Evolutionary conservation across 805 yeast genomes (phyloP), one percentile per base, ranked within the genome.

Genomic region (Torulaspora quercuum): DNA sequence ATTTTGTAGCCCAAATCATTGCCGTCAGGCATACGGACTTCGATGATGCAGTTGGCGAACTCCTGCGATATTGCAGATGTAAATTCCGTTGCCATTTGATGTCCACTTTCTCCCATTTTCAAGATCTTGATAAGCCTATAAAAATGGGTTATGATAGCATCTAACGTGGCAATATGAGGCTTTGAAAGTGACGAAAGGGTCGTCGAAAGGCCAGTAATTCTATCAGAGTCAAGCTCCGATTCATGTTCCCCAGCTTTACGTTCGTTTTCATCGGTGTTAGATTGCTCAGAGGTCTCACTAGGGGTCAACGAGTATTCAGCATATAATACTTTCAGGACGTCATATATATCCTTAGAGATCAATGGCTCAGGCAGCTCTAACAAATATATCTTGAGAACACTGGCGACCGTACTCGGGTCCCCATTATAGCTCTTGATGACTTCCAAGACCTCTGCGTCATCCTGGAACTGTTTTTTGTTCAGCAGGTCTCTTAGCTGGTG

Each of bases 341-440:
- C 92, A 53, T 79, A 82, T 42, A 74, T 65, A 30, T 73, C 75
- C 39, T 72, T 66, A 1, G 90, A 78, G 4, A 87, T 72, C 26
- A 86, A 57, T 2, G 92, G 80, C 44, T 80, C 86, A 0, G 95
- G 95, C 29, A 86, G 68, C 55, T 87, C 95, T 55, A 85, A 65
- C 18, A 86, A 63, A 59, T 82, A 86, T 22, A 85, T 68, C 55
- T 83, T 82, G 47, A 86, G 68, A 3, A 78, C 78, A 49, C 80
- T 76, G 4, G 88, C 81, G 7, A 82, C 73, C 0, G 76, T 70
- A 31, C 77, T 71, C 1, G 87, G 81, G 24, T 63, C 63, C 35
- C 64, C 62, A 7, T 67, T 57, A 1, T 56, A 41, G 4, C 53
- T 59, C n/a, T 56, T 45, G 38, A 55, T 35, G 3, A 54, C 39